phyloP scores from a whole-genome alignment of 2,329 filamentous ascomycete genomes.

The Hymenoscyphus fructigenus region DNA sequence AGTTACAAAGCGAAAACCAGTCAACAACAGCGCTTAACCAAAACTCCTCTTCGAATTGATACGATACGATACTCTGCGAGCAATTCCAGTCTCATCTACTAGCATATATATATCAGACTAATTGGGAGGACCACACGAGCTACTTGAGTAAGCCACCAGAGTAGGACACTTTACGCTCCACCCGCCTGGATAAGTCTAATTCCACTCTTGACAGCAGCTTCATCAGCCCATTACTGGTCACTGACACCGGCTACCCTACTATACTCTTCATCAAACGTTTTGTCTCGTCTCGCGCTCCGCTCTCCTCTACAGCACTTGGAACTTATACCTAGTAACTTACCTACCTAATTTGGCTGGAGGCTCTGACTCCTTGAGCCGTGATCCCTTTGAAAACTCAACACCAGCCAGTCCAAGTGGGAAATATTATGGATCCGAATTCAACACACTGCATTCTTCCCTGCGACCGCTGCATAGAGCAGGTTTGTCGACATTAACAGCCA shows the following conservation, averaged over 20 bases:
- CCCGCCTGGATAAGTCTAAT: neutral
- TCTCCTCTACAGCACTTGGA: too few relatives aligned
- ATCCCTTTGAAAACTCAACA: neutral
- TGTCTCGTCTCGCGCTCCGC: too few relatives aligned
- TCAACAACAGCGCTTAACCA: too few relatives aligned
- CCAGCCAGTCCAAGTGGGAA: neutral
- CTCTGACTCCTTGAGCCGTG: neutral
- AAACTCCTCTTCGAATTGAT: too few relatives aligned
- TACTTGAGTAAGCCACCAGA: neutral
- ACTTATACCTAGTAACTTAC: neutral
- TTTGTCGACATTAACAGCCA: neutral
- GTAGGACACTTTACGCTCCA: neutral
- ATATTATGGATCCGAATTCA: neutral
- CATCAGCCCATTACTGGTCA: neutral
- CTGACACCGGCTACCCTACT: neutral
- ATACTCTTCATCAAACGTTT: too few relatives aligned
- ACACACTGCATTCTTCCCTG: constrained; percentile 4
- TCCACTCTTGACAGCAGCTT: neutral
- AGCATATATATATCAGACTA: too few relatives aligned
- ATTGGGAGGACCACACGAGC: too few relatives aligned
- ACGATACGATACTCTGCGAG: too few relatives aligned
- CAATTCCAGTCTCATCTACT: too few relatives aligned
- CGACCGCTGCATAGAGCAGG: constrained; percentile 1
- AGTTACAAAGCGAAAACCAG: too few relatives aligned
- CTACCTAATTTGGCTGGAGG: neutral